A percentile compares a stretch with the other conserved stretches of the same genome.
Conservation (phyloP, 2,329 filamentous ascomycete genomes). For the Epichloe sibirici region DNA sequence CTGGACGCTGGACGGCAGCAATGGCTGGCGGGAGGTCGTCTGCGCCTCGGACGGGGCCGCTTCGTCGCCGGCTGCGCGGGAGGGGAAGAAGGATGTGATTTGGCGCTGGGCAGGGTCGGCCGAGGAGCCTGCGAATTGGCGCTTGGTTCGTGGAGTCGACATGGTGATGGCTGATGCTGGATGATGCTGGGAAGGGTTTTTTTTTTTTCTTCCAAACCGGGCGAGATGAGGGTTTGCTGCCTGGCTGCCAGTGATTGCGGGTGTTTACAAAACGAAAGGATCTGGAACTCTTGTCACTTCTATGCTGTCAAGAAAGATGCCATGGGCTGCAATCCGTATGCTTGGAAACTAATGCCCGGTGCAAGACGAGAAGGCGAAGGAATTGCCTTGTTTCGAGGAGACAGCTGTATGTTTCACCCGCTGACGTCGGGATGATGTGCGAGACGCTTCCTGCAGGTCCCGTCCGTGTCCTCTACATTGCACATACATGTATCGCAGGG, state of each 20-base stretch:
- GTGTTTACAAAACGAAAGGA: too few species aligned
- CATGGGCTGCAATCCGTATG: too few species aligned
- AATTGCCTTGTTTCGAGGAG: neutral
- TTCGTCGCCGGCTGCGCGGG: slow-evolving; percentile 27
- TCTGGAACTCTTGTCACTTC: too few species aligned
- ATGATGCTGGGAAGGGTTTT: too few species aligned
- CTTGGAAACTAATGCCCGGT: too few species aligned
- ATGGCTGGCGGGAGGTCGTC: slow-evolving; percentile 24
- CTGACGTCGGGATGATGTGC: neutral
- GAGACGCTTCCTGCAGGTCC: neutral
- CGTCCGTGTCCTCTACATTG: neutral
- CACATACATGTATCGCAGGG: neutral
- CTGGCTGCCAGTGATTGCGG: neutral
- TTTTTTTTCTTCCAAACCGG: neutral
- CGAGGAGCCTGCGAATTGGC: slow-evolving; percentile 47
- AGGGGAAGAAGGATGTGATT: slow-evolving; percentile 51
- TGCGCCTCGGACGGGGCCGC: slow-evolving; percentile 11
- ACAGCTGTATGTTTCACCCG: neutral
- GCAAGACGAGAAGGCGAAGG: neutral
- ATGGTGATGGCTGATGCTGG: slow-evolving; percentile 21
- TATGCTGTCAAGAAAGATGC: too few species aligned
- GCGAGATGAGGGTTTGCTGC: neutral
- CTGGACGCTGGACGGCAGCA: slow-evolving; percentile 55
- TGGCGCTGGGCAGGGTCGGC: slow-evolving; percentile 47
- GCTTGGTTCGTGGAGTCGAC: slow-evolving; percentile 45